phyloP scores from a whole-genome alignment of 805 yeast species.

The Priceomyces medius region DNA sequence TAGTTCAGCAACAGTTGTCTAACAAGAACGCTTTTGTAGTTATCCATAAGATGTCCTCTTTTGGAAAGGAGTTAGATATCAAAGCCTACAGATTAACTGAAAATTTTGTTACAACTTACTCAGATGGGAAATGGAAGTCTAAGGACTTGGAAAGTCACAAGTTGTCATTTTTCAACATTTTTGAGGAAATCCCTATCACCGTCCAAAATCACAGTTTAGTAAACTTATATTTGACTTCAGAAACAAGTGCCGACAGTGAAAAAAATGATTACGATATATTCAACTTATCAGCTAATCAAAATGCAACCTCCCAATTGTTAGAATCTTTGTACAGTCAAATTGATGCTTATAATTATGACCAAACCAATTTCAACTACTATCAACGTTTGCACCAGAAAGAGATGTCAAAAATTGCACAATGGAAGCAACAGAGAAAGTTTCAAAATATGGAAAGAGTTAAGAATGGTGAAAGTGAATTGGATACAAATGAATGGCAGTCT shows the following conservation, averaged over 20 bases:
- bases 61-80: conserved; percentile 62
- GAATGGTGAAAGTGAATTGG: conserved; percentile 53
- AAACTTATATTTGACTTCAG: conserved; percentile 47
- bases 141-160: conserved; percentile 59
- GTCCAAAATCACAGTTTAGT: conserved; percentile 70
- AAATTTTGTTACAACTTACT: conserved; percentile 54
- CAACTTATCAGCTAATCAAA: conserved; percentile 43
- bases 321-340: conserved; percentile 67
- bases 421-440: conserved; percentile 68
- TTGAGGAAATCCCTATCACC: conserved; percentile 67
- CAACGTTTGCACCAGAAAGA: conserved; percentile 76
- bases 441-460: conserved; percentile 64
- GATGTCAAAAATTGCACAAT: conserved; percentile 63
- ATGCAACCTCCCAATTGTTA: conserved; percentile 47
- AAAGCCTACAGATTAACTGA: conserved; percentile 68
- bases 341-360: conserved; percentile 75
- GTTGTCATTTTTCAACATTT: conserved; percentile 61
- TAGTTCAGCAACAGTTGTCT: conserved; percentile 61
- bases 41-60: conserved; percentile 69
- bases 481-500: conserved; percentile 64
- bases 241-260: conserved; percentile 15
- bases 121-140: conserved; percentile 63
- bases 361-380: conserved; percentile 76
- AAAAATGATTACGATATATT: conserved; percentile 35
- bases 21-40: conserved; percentile 56